These are phyloP conservation scores for Mycena rosella DNA, from an alignment of 768 basidiomycete genomes.

Conservation along the genomic window DNA sequence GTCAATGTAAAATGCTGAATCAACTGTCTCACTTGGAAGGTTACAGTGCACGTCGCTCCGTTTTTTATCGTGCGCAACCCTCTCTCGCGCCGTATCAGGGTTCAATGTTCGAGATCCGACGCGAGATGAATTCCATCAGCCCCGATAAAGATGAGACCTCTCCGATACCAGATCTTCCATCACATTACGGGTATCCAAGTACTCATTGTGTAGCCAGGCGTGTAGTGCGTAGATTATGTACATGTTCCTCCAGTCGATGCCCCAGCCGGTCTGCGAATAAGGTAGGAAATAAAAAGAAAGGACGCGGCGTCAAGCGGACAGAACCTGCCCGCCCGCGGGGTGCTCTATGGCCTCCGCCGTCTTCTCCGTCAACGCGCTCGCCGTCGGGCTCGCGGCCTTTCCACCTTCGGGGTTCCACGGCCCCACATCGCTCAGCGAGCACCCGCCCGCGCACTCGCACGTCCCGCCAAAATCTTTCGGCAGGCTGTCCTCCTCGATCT, in stretches of 20 bases:
- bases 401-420: conserved; percentile 32
- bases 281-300: not conserved
- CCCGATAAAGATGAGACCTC: no score
- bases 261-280: conserved; percentile 4
- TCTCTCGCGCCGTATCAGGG: no score
- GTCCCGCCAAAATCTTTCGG: conserved; percentile 88
- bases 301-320: conserved; percentile 12
- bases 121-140: no score
- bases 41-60: no score
- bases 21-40: no score
- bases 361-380: conserved; percentile 26
- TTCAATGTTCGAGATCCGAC: no score
- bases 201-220: not conserved
- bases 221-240: conserved; percentile 26
- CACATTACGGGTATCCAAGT: not conserved
- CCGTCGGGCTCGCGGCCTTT: conserved; percentile 10
- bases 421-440: conserved; percentile 70
- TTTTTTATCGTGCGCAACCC: no score
- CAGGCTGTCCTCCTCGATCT: conserved; percentile 87
- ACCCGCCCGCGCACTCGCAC: conserved; percentile 84
- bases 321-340: conserved; percentile 16
- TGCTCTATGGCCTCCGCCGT: conserved; percentile 3
- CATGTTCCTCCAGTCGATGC: no score
- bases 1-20: no score
- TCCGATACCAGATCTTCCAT: not conserved